phyloP scores from a whole-genome alignment of 805 yeast species.

The Hanseniaspora nectarophila region DNA sequence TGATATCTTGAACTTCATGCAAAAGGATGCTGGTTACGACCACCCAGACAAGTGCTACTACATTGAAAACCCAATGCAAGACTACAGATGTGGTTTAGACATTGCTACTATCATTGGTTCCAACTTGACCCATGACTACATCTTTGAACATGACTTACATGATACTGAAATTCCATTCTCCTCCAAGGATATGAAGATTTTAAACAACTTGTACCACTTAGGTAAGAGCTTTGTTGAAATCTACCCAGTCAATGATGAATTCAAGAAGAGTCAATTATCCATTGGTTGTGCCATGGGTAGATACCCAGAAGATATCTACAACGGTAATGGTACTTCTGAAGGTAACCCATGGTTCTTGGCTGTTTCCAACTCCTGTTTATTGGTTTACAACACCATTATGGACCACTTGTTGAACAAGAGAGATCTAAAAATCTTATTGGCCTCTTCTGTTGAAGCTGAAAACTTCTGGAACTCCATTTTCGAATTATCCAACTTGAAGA shows the following conservation, averaged over 20 bases:
- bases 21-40: conserved; percentile 30
- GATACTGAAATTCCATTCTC: conserved; percentile 44
- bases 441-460: conserved; percentile 4
- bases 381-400: conserved; percentile 38
- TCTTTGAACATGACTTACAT: conserved; percentile 27
- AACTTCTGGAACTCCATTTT: conserved; percentile 14
- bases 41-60: conserved; percentile 39
- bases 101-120: conserved; percentile 50
- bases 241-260: conserved; percentile 59
- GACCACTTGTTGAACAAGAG: conserved; percentile 41
- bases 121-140: conserved; percentile 30
- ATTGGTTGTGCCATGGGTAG: conserved; percentile 65
- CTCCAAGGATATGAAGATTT: conserved; percentile 43
- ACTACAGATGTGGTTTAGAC: conserved; percentile 61
- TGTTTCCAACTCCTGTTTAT: conserved; percentile 37
- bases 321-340: conserved; percentile 57
- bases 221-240: conserved; percentile 57
- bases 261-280: conserved; percentile 30
- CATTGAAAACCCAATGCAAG: conserved; percentile 53
- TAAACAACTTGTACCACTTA: conserved; percentile 53
- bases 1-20: conserved; percentile 23
- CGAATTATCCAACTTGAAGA: not conserved
- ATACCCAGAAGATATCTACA: conserved; percentile 84
- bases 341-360: conserved; percentile 93
- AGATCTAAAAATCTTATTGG: conserved; percentile 35